Evolutionary conservation across 2,329 filamentous ascomycete genomes (phyloP).

Genomic region (Pseudogymnoascus sp.): DNA sequence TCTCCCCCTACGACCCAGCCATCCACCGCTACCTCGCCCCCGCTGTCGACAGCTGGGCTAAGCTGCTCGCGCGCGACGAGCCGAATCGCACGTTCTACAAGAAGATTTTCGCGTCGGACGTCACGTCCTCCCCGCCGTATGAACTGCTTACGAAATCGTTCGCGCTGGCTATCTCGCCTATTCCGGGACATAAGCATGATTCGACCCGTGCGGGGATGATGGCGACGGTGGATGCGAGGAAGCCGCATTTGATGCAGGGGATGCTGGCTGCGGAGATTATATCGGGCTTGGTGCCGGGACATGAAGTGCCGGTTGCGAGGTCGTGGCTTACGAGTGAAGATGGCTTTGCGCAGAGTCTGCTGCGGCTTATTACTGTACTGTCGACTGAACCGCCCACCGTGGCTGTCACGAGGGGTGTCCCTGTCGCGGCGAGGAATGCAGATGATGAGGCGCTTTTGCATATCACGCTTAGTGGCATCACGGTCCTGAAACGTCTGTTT

Average conservation of each 20-base stretch:
- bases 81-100: constrained; percentile 84
- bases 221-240: constrained; percentile 70
- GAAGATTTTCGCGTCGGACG: constrained; percentile 69
- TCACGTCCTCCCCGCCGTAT: constrained; percentile 53
- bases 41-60: constrained; percentile 83
- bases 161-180: constrained; percentile 72
- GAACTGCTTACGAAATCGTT: constrained; percentile 85
- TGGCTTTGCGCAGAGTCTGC: constrained; percentile 73
- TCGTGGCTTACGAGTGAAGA: constrained; percentile 79
- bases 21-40: constrained; percentile 83
- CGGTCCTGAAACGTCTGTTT: constrained; percentile 58
- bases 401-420: constrained; percentile 29
- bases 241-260: constrained; percentile 86
- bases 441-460: constrained; percentile 27
- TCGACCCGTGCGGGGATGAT: constrained; percentile 52
- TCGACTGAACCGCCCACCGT: constrained; percentile 35
- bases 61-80: constrained; percentile 85
- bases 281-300: constrained; percentile 61
- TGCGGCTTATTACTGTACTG: constrained; percentile 66
- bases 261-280: constrained; percentile 85
- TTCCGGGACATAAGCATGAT: constrained; percentile 57
- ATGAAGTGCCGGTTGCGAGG: constrained; percentile 65
- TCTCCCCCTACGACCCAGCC: constrained; percentile 71
- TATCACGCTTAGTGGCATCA: constrained; percentile 61
- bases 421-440: constrained; percentile 12